Base-by-base conservation (phyloP, 2,329 filamentous ascomycete genomes). In the Fusarium foetens region DNA sequence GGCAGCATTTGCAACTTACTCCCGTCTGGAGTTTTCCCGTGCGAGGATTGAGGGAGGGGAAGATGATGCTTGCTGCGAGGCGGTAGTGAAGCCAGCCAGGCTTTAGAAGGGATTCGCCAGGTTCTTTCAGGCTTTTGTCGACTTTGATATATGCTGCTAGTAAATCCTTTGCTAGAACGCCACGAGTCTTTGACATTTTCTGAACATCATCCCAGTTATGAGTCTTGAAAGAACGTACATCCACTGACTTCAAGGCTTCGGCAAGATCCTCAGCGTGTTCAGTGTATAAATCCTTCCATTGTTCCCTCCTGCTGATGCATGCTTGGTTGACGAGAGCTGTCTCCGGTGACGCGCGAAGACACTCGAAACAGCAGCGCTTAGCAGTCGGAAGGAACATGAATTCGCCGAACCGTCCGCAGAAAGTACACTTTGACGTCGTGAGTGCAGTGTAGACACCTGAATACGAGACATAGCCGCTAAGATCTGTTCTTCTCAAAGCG, bases 331-430 rank as follows among this genome's bases (percentile, higher is more conserved):
- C 8, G 3, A 67, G 29, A 14, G 17, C 36, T 17, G 57, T 21
- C 8, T 60, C 35, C 0, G 70, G 36, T 14, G 48, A n/a, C 1
- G 2, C 29, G 1, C 8, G 9, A 3, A 73, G 49, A 25, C 70
- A 73, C 1, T 29, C 4, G 31, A 55, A 68, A 11, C 71, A 74
- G 31, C 71, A 73, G 6, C 71, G 66, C 0, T 58, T 61, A 3
- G 23, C 49, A 0, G 53, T 68, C 0, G 39, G 27, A 3, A 73
- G 67, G 17, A 66, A 73, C 0, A 73, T 2, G 4, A 71, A 51
- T 0, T 53, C 45, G 0, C 70, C 71, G 5, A 68, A 73, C 3
- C 6, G 33, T 6, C 41, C 59, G 10, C 71, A 73, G 8, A 65
- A 3, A 0, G 16, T 16, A 14, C 71, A 73, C 0, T 33, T 29